These are phyloP conservation scores for Rickenella mellea DNA, from an alignment of 768 basidiomycete genomes.

Conservation along the genomic window DNA sequence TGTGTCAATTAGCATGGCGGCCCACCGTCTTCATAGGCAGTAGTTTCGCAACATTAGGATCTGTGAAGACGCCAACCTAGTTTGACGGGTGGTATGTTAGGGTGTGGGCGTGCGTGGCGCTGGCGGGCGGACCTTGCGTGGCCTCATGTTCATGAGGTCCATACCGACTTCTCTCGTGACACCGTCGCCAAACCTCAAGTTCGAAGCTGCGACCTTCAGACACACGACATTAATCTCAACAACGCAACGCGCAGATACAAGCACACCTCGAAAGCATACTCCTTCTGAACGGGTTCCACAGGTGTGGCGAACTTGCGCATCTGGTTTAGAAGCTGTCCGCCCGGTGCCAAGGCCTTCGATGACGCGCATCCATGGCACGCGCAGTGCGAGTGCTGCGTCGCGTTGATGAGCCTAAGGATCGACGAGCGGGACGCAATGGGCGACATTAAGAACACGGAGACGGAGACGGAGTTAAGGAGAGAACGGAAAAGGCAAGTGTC, in stretches of 20 bases:
- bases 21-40: constrained; percentile 74
- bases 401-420: constrained; percentile 67
- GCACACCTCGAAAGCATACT: constrained; percentile 84
- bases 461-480: constrained; percentile 1
- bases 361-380: constrained; percentile 69
- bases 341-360: constrained; percentile 29
- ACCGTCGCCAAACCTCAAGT: constrained; percentile 83
- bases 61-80: constrained; percentile 91
- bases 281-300: constrained; percentile 61
- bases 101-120: background rate
- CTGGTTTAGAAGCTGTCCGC: constrained; percentile 42
- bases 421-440: constrained; percentile 41
- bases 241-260: background rate
- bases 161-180: constrained; percentile 87
- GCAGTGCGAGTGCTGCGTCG: constrained; percentile 63
- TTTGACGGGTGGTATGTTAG: constrained; percentile 4
- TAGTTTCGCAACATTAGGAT: constrained; percentile 74
- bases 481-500: background rate
- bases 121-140: constrained; percentile 53
- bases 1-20: constrained; percentile 2
- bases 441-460: too few species aligned
- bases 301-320: constrained; percentile 73
- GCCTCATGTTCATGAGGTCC: constrained; percentile 91
- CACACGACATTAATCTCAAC: background rate
- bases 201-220: constrained; percentile 70